Evolutionary conservation across 2,329 filamentous ascomycete species (phyloP), one percentile per base, ranked within the genome.

Genomic region (Trichoderma sp.): DNA sequence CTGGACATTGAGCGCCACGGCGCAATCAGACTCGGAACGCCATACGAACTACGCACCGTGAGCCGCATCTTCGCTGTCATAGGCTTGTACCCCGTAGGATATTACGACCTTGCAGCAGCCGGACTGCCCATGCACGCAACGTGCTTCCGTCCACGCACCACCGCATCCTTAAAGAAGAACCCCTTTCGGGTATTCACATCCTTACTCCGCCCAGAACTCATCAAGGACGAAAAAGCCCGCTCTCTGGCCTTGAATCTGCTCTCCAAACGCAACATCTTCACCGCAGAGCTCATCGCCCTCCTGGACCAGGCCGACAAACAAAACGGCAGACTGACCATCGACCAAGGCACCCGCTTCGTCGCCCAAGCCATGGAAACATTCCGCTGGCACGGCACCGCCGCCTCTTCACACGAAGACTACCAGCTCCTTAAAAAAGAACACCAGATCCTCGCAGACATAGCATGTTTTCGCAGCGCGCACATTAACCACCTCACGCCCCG

Each of bases 401-500:
- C 79, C 0, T 80, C 81, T 0, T 79, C 81, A 0, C 60, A 79
- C 11, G 77, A 78, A 0, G 79, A 84, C 29, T 87, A 86, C 71
- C 71, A 76, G 37, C 63, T 72, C 3, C 77, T 87, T 2, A 78
- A 78, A 10, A 72, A 72, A 0, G 83, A 83, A 68, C 82, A 85
- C 65, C 82, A 84, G 0, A 76, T 86, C 3, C 74, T 86, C 4
- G 84, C 83, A 0, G 84, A 86, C 67, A 81, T 86, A 53, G 82
- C 76, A 0, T 79, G 75, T 60, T 81, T 81, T 70, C 72, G 71
- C 6, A 82, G 77, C 33, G 76, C 83, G 1, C 85, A 87, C 71
- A 84, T 87, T 72, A 87, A 87, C 70, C 85, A 87, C 66, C 79
- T 87, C 1, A 86, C 85, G 0, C 85, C 85, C 0, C 78, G 84